Evolutionary conservation across 768 basidiomycete genomes (phyloP).

Genomic region (Mycena belliarum): DNA sequence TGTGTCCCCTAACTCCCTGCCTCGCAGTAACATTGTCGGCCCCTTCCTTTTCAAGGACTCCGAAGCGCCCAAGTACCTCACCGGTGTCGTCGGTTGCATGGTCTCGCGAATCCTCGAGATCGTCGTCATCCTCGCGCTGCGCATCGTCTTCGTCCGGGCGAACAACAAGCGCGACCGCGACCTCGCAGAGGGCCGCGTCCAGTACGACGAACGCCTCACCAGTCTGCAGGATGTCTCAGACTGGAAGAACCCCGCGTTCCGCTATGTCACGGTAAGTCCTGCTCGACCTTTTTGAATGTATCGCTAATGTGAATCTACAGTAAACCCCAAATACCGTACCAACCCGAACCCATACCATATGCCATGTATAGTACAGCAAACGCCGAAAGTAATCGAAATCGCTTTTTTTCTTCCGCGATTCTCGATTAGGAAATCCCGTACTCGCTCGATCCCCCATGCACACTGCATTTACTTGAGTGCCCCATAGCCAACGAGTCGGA

Average conservation of each 20-base stretch:
- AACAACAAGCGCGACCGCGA: conserved; percentile 23
- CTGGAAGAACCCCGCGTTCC: conserved; percentile 30
- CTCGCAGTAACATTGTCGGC: conserved; percentile 25
- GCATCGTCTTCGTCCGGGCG: conserved; percentile 20
- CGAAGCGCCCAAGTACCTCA: conserved; percentile 25
- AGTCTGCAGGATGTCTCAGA: conserved; percentile 25
- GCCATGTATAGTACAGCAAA: too few species aligned
- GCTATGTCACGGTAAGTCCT: conserved; percentile 21
- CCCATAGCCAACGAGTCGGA: too few species aligned
- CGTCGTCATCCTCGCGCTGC: conserved; percentile 26
- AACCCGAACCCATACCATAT: too few species aligned
- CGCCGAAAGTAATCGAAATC: too few species aligned
- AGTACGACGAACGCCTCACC: conserved; percentile 22
- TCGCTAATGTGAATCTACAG: neutral
- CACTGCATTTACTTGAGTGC: too few species aligned
- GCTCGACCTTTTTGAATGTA: neutral
- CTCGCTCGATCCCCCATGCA: too few species aligned
- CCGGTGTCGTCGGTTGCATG: conserved; percentile 27
- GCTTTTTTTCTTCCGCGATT: too few species aligned
- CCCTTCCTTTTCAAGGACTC: conserved; percentile 28
- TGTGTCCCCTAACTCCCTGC: neutral
- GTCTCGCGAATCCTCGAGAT: conserved; percentile 28
- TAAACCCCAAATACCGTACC: too few species aligned
- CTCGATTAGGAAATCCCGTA: too few species aligned
- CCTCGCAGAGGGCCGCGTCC: conserved; percentile 24